Percentiles rank a stretch among this genome's conserved stretches.
These are phyloP conservation scores for Breynia disticha DNA, from an alignment of 441 rosid genomes.

Conservation along the genomic window DNA sequence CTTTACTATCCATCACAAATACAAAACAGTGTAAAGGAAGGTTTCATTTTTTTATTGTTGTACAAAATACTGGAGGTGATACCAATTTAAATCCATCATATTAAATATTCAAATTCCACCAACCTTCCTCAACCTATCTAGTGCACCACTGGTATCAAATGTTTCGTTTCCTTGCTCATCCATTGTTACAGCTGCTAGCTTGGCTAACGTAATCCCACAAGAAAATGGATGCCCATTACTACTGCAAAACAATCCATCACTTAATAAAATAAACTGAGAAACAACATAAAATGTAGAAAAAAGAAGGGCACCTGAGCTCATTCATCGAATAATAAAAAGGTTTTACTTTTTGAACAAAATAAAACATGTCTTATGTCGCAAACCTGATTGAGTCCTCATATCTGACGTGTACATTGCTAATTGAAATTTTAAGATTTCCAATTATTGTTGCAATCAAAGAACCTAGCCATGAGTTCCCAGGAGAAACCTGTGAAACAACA, in stretches of 20 bases:
- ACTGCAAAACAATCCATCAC: slow-evolving; percentile 34
- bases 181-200: slow-evolving; percentile 97
- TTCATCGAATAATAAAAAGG: not conserved
- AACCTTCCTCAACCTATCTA: slow-evolving; percentile 91
- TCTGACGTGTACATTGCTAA: slow-evolving; percentile 96
- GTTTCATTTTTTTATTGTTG: not conserved
- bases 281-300: slow-evolving; percentile 8
- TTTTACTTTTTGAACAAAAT: not conserved
- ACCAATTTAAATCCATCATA: not conserved
- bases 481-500: slow-evolving; percentile 45
- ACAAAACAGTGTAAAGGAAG: too few relatives aligned
- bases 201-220: slow-evolving; percentile 88
- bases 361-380: slow-evolving; percentile 19
- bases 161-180: slow-evolving; percentile 97
- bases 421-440: slow-evolving; percentile 94
- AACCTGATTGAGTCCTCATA: slow-evolving; percentile 89
- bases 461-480: slow-evolving; percentile 93
- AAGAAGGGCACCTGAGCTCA: slow-evolving; percentile 2
- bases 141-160: slow-evolving; percentile 95
- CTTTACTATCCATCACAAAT: not conserved
- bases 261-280: slow-evolving; percentile 18
- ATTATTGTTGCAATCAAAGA: slow-evolving; percentile 88
- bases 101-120: not conserved
- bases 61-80: not conserved
- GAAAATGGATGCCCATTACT: slow-evolving; percentile 83